Percentiles rank a stretch among this genome's conserved stretches.
Conservation (phyloP, 2,329 filamentous ascomycete genomes). For the Dendrostoma leiphaemia region DNA sequence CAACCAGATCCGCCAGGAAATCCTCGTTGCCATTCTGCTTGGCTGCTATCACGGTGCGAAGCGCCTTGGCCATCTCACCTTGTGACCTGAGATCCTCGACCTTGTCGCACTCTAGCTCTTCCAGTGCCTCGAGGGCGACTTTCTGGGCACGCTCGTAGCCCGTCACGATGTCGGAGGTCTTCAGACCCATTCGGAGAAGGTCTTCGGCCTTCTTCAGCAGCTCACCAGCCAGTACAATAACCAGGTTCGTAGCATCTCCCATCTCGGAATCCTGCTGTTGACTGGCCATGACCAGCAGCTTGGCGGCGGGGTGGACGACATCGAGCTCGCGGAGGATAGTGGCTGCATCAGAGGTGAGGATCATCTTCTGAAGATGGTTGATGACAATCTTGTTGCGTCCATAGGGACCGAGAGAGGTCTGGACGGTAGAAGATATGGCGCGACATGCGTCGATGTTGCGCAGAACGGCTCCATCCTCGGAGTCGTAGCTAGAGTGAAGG, state of each 20-base stretch:
- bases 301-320: constrained; percentile 96
- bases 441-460: constrained; percentile 99
- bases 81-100: constrained; percentile 80
- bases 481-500: constrained; percentile 73
- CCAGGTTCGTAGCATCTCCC: constrained; percentile 96
- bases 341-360: constrained; percentile 94
- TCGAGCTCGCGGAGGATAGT: constrained; percentile 97
- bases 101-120: constrained; percentile 88
- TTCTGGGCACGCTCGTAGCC: constrained; percentile 95
- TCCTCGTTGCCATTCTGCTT: constrained; percentile 97
- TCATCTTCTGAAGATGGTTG: constrained; percentile 99
- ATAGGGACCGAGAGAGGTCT: constrained; percentile 95
- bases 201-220: constrained; percentile 96
- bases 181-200: constrained; percentile 91
- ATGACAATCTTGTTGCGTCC: constrained; percentile 99
- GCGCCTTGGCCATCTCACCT: constrained; percentile 87
- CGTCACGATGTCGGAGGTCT: constrained; percentile 95
- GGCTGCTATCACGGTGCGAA: constrained; percentile 91
- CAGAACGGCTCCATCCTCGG: constrained; percentile 97
- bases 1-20: constrained; percentile 79
- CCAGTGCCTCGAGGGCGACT: constrained; percentile 79
- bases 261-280: constrained; percentile 99
- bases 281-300: constrained; percentile 96
- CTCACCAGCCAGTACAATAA: constrained; percentile 94
- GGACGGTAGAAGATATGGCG: constrained; percentile 91